These are phyloP conservation scores for Endocladia muricata DNA, from an alignment of 31 red algal species.

Conservation along the genomic window DNA sequence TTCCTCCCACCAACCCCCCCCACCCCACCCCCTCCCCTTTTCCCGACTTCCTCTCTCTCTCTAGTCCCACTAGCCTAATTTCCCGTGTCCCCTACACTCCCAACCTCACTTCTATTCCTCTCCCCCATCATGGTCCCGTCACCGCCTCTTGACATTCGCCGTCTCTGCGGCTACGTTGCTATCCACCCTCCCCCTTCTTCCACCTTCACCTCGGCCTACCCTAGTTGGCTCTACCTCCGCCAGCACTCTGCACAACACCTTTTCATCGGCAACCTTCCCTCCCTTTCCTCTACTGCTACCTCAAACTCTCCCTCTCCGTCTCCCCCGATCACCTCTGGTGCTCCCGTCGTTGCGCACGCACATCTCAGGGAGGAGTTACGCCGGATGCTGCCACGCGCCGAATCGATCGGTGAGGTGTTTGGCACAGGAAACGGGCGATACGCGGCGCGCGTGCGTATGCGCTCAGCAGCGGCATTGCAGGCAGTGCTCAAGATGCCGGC, in stretches of 20 bases:
- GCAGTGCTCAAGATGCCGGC: constrained; percentile 1
- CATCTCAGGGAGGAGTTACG: constrained; percentile 18
- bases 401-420: constrained; percentile 26
- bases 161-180: constrained; percentile 25
- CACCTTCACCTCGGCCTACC: not conserved
- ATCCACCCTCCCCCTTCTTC: constrained; percentile 16
- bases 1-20: too few relatives aligned
- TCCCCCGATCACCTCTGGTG: not conserved
- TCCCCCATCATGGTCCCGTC: not conserved
- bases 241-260: constrained; percentile 26
- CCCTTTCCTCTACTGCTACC: constrained; percentile 10
- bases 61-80: too few relatives aligned
- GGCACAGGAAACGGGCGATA: constrained; percentile 41
- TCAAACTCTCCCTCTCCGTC: not conserved
- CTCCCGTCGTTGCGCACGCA: not conserved
- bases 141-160: not conserved
- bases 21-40: too few relatives aligned
- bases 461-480: not conserved
- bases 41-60: too few relatives aligned
- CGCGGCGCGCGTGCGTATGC: constrained; percentile 22
- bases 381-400: constrained; percentile 22
- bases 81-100: too few relatives aligned
- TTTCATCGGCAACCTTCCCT: constrained; percentile 41
- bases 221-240: constrained; percentile 41
- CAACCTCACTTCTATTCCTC: too few relatives aligned